Evolutionary conservation across 202 grass and related monocot species (phyloP), one percentile per base, ranked within the genome.

Genomic region (Sporobolus alterniflorus): DNA sequence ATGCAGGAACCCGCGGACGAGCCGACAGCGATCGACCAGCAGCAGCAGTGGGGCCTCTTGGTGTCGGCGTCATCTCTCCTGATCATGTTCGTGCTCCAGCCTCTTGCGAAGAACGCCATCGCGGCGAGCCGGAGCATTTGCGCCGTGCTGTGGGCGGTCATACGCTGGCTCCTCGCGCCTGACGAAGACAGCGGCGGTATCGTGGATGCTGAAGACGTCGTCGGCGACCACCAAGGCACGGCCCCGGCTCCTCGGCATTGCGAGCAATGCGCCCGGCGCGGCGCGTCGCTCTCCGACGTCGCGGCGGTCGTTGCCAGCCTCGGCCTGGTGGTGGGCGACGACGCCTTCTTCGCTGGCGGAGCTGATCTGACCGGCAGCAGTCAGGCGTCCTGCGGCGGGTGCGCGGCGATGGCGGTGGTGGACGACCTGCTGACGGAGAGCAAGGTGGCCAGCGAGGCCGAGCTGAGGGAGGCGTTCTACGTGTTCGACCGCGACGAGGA

Each of bases 401-500:
- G 74, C 41, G 77, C 32, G 39, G 43, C 63, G 21, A 20, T 29
- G 80, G 47, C 66, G 22, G 89, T 17, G 25, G 82, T 85, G 44
- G 81, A 90, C 14, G 87, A 70, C 31, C 25, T 98, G n/a, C 44
- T 84, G n/a, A n/a, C n/a, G 83, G 87, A 86, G 60, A 49, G 72
- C 42, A 95, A 93, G 86, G 69, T 74, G 44, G 92, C 96, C 14
- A 81, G 82, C 56, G 65, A 91, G 69, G 73, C 61, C 15, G 95
- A 98, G 83, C 84, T 98, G 82, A 22, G 75, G 76, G 84, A 88
- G 77, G 90, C 92, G 18, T 98, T 98, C 70, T 71, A 64, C 20
- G 90, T 98, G 90, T 98, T 98, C 69, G 96, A 98, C 56, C 67
- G 82, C 44, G 84, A 95, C 79, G 90, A 91, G 62, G 92, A 98